phyloP scores from a whole-genome alignment of 2,329 filamentous ascomycete genomes.

The Sporothrix schenckii region DNA sequence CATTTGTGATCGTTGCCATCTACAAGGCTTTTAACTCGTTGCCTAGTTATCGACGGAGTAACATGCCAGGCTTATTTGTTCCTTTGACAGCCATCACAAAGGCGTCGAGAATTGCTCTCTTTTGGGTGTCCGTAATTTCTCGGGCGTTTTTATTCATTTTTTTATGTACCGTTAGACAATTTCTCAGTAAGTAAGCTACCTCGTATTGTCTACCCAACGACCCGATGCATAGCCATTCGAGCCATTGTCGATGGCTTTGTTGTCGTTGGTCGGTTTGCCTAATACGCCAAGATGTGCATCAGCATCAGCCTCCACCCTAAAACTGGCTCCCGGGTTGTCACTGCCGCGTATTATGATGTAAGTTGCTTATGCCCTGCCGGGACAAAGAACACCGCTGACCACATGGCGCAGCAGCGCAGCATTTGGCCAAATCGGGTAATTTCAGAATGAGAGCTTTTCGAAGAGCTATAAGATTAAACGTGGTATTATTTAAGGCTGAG shows the following conservation, averaged over 20 bases:
- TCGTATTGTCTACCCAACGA: not conserved
- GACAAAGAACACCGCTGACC: not conserved
- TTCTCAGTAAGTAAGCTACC: not conserved
- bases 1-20: too few relatives aligned
- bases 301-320: not conserved
- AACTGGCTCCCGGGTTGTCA: too few relatives aligned
- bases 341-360: slow-evolving; percentile 2
- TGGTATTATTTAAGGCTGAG: not conserved
- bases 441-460: not conserved
- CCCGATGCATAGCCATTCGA: not conserved
- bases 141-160: not conserved
- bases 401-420: slow-evolving; percentile 15
- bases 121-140: not conserved
- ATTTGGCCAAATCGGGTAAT: not conserved
- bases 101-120: not conserved
- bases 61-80: too few relatives aligned
- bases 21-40: too few relatives aligned
- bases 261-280: slow-evolving; percentile 7
- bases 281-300: not conserved
- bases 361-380: not conserved
- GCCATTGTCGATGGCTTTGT: slow-evolving; percentile 4
- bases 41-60: too few relatives aligned
- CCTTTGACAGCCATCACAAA: too few relatives aligned
- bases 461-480: not conserved
- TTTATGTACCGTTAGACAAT: not conserved